Evolutionary conservation across 441 rosid genomes (phyloP).

Genomic region (Gossypium trilobum): DNA sequence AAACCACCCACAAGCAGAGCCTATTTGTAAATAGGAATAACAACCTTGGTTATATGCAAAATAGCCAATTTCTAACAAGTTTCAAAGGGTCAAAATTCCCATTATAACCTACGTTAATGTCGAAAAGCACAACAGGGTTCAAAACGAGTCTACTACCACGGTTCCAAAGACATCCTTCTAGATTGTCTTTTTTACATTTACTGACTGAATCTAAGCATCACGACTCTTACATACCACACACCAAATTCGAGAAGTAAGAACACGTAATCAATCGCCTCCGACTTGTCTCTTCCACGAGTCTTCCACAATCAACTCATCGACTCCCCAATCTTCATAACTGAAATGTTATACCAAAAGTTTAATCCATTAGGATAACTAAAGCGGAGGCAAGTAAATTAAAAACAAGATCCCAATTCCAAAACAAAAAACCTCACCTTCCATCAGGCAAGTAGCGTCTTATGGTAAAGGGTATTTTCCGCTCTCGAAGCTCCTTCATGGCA

Average conservation of each 20-base stretch:
- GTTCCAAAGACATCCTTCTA: not conserved
- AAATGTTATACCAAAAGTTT: not conserved
- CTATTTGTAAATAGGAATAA: not conserved
- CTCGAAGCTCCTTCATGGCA: slow-evolving; percentile 83
- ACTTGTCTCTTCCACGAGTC: slow-evolving; percentile 96
- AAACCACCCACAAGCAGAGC: too few species aligned
- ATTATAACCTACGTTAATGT: not conserved
- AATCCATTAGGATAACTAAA: not conserved
- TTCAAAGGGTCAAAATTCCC: not conserved
- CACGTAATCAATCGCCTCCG: slow-evolving; percentile 51
- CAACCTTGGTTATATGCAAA: not conserved
- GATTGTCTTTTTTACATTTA: not conserved
- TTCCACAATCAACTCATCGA: slow-evolving; percentile 79
- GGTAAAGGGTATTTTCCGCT: slow-evolving; percentile 69
- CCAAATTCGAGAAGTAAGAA: not conserved
- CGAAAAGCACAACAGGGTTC: not conserved
- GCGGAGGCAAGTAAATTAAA: slow-evolving; percentile 2
- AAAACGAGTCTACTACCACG: not conserved
- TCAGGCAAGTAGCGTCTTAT: slow-evolving; percentile 70
- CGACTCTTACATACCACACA: not conserved
- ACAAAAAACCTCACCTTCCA: slow-evolving; percentile 52
- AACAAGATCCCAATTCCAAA: not conserved
- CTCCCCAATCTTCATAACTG: slow-evolving; percentile 91
- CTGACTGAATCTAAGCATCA: not conserved
- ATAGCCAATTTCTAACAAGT: not conserved